phyloP scores from a whole-genome alignment of 75 land plant species.

The Selaginella tamariscina region DNA sequence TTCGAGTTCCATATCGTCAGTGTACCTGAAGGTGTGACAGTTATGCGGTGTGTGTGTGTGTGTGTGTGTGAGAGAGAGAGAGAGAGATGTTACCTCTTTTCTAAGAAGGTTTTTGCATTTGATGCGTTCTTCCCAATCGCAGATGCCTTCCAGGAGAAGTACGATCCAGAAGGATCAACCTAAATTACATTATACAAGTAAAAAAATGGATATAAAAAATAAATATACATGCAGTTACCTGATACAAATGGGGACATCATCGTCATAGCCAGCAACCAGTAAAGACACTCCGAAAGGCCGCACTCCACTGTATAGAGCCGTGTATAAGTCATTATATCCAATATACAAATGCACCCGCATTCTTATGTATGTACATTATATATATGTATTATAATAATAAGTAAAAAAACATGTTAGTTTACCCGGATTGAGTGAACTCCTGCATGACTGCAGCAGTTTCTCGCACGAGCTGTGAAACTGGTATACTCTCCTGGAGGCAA shows the following conservation, averaged over 20 bases:
- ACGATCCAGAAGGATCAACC: conserved; percentile 99
- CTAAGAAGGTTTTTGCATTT: conserved; percentile 97
- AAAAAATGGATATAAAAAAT: too few relatives aligned
- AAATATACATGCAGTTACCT: conserved; percentile 59
- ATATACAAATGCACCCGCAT: too few relatives aligned
- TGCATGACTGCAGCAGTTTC: conserved; percentile 99
- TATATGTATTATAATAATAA: too few relatives aligned
- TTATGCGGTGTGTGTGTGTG: too few relatives aligned
- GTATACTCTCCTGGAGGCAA: too few relatives aligned
- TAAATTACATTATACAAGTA: too few relatives aligned
- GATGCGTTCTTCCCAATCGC: conserved; percentile 99
- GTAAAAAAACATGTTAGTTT: conserved; percentile 17
- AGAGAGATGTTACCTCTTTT: conserved; percentile 52
- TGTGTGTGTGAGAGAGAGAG: background rate
- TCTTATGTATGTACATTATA: too few relatives aligned
- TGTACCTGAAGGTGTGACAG: conserved; percentile 40
- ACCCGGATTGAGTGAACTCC: conserved; percentile 99
- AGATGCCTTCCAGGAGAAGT: conserved; percentile 99
- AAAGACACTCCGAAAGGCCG: conserved; percentile 98
- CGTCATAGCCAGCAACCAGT: conserved; percentile 95
- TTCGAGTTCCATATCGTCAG: too few relatives aligned
- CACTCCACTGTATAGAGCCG: conserved; percentile 94
- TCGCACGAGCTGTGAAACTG: conserved; percentile 91
- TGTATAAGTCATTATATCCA: too few relatives aligned
- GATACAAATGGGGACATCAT: conserved; percentile 93